Base-by-base conservation (phyloP, 2,329 filamentous ascomycete species). In the Penicillium sp. region DNA sequence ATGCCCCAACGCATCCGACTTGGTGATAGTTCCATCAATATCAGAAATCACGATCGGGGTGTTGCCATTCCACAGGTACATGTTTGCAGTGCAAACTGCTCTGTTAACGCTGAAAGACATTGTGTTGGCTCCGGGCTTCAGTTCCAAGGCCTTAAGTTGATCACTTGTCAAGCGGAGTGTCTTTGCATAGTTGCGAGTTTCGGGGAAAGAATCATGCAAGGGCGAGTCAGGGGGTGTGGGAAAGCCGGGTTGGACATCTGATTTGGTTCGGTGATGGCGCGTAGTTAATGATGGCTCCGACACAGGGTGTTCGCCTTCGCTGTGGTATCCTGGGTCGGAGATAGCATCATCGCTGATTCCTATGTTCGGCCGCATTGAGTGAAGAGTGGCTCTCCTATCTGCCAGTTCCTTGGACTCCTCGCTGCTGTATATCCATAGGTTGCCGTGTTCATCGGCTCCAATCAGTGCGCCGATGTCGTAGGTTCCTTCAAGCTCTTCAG, bases 391-490 rank as follows among this genome's bases (percentile, higher is more conserved):
- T 60, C 77, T 76, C 33, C 85, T 83, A 73, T 84, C 84, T 29
- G 91, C 91, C 6, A 87, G 85, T 61, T 93, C 85, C 64, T 96
- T 97, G 22, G 93, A 89, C 64, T 95, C 90, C 68, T 97, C 90
- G 61, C 90, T 97, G 71, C 89, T 93, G 72, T 98, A 98, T 58
- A 98, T 97, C 91, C 93, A 97, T n/a, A 98, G 77, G 62, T 98
- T 98, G 6, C 93, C 93, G 52, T 93, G 83, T 63, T 95, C 89
- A 64, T 98, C 93, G 39, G 93, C 91, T 12, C 90, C 93, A 60
- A 98, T 95, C 28, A 98, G 77, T 2, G 91, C 85, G 6, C 93
- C 93, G 60, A 98, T 95, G 65, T 98, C 93, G 67, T 96, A 96
- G 64, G 91, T 89, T 21, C 90, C 93, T 61, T 95, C 87, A 13